Evolutionary conservation across 2,329 filamentous ascomycete genomes (phyloP).

Genomic region (Penicillium sclerotiorum): DNA sequence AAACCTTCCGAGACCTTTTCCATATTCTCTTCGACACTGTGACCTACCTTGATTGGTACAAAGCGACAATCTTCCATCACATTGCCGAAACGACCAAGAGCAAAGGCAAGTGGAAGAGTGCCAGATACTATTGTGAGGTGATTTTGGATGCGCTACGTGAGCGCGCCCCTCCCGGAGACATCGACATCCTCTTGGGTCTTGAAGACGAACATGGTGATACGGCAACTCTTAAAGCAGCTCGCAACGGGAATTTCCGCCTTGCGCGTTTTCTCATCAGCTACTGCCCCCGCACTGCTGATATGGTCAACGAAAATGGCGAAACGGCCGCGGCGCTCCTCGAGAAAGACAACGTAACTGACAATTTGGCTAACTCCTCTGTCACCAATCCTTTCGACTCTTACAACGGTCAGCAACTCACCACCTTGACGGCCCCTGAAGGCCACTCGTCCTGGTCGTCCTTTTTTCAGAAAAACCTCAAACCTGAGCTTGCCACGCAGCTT

Average conservation of each 20-base stretch:
- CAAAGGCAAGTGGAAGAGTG: constrained; percentile 83
- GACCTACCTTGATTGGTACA: constrained; percentile 74
- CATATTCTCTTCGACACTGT: constrained; percentile 82
- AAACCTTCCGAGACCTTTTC: constrained; percentile 82
- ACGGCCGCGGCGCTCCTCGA: constrained; percentile 75
- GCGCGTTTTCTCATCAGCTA: constrained; percentile 69
- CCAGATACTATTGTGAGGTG: constrained; percentile 89
- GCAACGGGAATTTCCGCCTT: constrained; percentile 80
- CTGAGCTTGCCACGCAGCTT: no score
- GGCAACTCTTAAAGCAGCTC: constrained; percentile 81
- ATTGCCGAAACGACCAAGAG: constrained; percentile 85
- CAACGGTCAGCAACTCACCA: no score
- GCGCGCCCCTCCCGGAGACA: constrained; percentile 74
- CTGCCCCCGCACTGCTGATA: constrained; percentile 75
- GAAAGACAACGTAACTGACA: no score
- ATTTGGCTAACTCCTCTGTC: no score
- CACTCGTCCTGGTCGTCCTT: no score
- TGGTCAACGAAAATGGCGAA: constrained; percentile 78
- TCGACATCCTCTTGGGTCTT: constrained; percentile 77
- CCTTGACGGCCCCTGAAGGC: no score
- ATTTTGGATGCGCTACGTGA: constrained; percentile 83
- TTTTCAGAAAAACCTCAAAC: no score
- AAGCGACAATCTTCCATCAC: constrained; percentile 90
- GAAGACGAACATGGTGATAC: constrained; percentile 90
- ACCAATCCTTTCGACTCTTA: not conserved